phyloP scores from a whole-genome alignment of 768 basidiomycete species.

The Ramaria rubella region DNA sequence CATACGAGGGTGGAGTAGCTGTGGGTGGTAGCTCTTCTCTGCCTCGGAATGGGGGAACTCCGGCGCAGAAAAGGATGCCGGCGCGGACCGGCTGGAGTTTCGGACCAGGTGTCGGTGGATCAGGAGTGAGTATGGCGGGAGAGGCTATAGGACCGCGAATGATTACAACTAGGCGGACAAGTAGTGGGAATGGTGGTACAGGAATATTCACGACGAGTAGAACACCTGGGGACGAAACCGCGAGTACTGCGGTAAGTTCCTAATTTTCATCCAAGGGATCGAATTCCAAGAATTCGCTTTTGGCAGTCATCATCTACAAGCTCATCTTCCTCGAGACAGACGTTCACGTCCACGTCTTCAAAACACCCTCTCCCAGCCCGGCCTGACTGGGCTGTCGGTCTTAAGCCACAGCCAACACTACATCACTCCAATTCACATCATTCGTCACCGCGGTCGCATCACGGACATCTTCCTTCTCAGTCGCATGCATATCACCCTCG shows the following conservation, averaged over 20 bases:
- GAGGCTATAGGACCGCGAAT: conserved; percentile 64
- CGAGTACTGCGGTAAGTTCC: conserved; percentile 65
- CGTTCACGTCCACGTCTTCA: conserved; percentile 68
- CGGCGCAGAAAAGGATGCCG: background rate
- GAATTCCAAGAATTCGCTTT: conserved; percentile 15
- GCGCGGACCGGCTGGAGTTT: conserved; percentile 60
- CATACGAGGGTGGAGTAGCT: background rate
- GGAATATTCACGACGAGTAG: conserved; percentile 45
- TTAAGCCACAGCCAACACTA: conserved; percentile 64
- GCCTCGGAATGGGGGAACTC: background rate
- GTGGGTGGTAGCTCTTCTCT: background rate
- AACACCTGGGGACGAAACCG: conserved; percentile 67
- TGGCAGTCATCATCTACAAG: conserved; percentile 65
- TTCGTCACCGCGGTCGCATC: conserved; percentile 41
- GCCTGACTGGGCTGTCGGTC: conserved; percentile 85
- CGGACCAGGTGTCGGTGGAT: conserved; percentile 53
- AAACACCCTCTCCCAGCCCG: conserved; percentile 73
- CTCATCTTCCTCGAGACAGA: conserved; percentile 74
- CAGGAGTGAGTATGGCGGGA: conserved; percentile 31
- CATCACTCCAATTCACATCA: conserved; percentile 40
- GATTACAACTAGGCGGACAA: conserved; percentile 42
- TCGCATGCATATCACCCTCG: conserved; percentile 21
- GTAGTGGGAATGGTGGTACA: conserved; percentile 40
- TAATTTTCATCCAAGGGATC: background rate
- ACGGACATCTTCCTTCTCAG: conserved; percentile 34